Percentiles rank a stretch among this genome's conserved stretches.
These are phyloP conservation scores for Trichoderma aggressivum DNA, from an alignment of 2,329 filamentous ascomycete genomes.

Conservation along the genomic window DNA sequence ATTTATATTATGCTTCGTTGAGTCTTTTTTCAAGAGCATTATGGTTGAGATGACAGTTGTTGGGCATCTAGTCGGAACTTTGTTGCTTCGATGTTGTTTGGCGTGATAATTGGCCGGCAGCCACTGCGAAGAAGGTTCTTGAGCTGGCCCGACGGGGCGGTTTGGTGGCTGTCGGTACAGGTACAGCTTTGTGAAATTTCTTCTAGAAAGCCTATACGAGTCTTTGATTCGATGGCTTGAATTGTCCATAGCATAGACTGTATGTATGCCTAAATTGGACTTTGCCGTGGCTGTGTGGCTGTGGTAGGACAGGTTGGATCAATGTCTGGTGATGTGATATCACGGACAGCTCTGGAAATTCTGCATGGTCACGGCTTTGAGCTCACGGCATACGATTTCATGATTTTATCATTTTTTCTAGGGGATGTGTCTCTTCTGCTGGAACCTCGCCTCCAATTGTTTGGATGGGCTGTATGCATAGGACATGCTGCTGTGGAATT, in stretches of 20 bases:
- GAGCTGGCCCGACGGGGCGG: background rate
- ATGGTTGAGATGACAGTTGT: background rate
- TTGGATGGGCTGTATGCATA: background rate
- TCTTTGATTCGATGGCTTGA: background rate
- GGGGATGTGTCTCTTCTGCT: background rate
- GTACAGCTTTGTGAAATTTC: background rate
- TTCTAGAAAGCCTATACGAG: background rate
- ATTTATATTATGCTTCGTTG: background rate
- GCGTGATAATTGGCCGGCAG: background rate
- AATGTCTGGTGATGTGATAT: background rate
- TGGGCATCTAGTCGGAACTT: background rate
- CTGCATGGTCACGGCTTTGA: accelerated
- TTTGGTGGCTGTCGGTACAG: background rate
- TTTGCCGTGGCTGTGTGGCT: background rate
- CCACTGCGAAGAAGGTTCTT: background rate
- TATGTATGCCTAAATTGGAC: background rate
- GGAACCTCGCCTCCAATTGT: background rate
- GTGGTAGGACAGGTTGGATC: background rate
- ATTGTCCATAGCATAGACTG: background rate
- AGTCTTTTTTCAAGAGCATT: background rate
- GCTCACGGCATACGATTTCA: background rate
- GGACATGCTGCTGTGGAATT: background rate
- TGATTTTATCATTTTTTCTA: background rate
- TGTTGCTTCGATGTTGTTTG: background rate
- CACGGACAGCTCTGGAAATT: background rate